Evolutionary conservation across 2,329 filamentous ascomycete species (phyloP), one percentile per base, ranked within the genome.

Genomic region (Drechmeria coniospora): DNA sequence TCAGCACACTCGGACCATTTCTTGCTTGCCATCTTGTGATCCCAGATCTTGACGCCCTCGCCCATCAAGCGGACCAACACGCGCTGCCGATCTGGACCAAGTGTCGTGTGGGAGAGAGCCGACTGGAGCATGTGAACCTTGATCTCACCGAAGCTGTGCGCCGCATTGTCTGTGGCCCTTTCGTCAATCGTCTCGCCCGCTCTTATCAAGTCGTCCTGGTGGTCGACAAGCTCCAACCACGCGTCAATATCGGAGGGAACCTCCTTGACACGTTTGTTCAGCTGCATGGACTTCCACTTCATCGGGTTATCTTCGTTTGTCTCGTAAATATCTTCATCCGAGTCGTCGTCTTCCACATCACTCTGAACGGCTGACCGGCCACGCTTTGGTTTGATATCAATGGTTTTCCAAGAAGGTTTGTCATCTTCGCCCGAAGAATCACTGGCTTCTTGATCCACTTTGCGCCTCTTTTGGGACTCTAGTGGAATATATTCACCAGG

Each of bases 101-200:
- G 46, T 4, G 39, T 37, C 5, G 69, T 59, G 25, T 76, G 67
- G 8, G 60, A 54, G 6, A 93, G 49, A 1, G 86, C 86, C 34
- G 82, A 74, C 37, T 87, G 73, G 34, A 86, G 80, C 34, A 92
- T 70, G 2, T 77, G 73, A 3, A 92, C 56, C 38, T 82, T 87
- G 30, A 93, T 72, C 36, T 90, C 78, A 4, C 82, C 74, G 30
- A 81, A 69, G 35, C 77, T 77, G 35, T 65, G 66, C 27, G 60
- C 57, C 43, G 90, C 79, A 3, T 74, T 68, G 16, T 59, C 56
- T 0, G 70, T 74, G 17, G 44, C 49, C 21, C 51, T 59, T 23
- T 45, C 61, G 43, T 55, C 57, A 34, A 43, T 45, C 23, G 51
- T 52, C 14, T 61, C 53, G 15, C 60, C 59, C 15, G 60, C 54